Evolutionary conservation across 805 yeast genomes (phyloP), one percentile per base, ranked within the genome.

Genomic region (Saccharomycopsis lassenensis): DNA sequence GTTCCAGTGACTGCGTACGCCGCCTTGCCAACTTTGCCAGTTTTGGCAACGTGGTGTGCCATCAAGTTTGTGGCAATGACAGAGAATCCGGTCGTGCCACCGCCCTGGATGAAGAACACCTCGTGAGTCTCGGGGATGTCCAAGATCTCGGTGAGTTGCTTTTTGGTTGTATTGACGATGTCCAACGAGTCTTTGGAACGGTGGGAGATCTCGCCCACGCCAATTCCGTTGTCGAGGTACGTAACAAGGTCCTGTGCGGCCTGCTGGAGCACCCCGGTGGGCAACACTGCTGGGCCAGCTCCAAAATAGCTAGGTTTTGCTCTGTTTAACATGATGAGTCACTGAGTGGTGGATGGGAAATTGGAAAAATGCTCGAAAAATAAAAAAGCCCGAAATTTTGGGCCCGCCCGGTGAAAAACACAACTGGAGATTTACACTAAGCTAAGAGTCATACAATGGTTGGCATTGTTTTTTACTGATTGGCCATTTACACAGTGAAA

Each of bases 201-300:
- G 58, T 91, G 99, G 17, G 96, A 86, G 49, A 91, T 83, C 59
- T 91, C 99, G 47, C 96, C 97, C 31, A 85, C 69, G 29, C 98
- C 98, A 39, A 91, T 66, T 19, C 87, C 93, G 23, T 66, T 61
- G 28, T 63, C 66, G 37, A 80, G 63, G 58, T 72, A 91, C 51
- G 76, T 72, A 43, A 91, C 55, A 45, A 91, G 64, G 55, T 91
- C 97, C 22, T 57, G 54, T 2, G 96, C 94, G 4, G 96, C 95
- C 60, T 83, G 78, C 59, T 84, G 78, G 37, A 91, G 68, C 2
- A 89, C 97, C 3, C 59, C 52, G 3, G 89, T 75, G 23, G 97
- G 96, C 29, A 91, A 66, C 35, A 77, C 69, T 1, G 98, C 98
- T 33, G 99, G 99, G 10, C 99, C 99, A n/a, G 99, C 97, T 39